Base-by-base conservation (phyloP, 2,329 filamentous ascomycete species). In the Fusarium nurragi region DNA sequence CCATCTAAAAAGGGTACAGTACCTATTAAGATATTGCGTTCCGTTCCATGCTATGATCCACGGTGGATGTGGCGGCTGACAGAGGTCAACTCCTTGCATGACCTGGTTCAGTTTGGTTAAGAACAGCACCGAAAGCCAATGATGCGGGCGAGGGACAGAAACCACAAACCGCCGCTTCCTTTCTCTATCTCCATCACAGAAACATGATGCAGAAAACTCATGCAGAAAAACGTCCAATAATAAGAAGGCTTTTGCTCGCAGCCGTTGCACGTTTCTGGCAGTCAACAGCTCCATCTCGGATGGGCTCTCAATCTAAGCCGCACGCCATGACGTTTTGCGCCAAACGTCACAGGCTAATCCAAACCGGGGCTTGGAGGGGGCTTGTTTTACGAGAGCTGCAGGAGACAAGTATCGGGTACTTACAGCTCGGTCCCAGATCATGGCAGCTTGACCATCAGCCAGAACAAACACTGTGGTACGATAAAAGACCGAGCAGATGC, bases 361-460 rank as follows among this genome's bases (percentile, higher is more conserved):
- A 36, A 4, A 60, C 30, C 60, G 23, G 36, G 41, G 43, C 52
- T 52, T 28, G 34, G 32, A 37, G 18, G 49, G 38, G 30, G 37
- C 32, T 49, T 59, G 64, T 64, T 67, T 67, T 67, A 67, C 64
- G 64, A 67, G 52, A 60, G 56, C 30, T 67, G 64, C 64, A 67
- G 59, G 49, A 46, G 30, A 54, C 13, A 60, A 51, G 64, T 67
- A 67, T 51, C 23, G 0, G 36, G 28, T 67, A 67, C 64, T 38
- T 62, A 16, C 10, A 53, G n/a, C 22, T n/a, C n/a, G n/a, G n/a
- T n/a, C n/a, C n/a, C n/a, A n/a, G n/a, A 14, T 19, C 3, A 43
- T 8, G n/a, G n/a, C n/a, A n/a, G n/a, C n/a, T 25, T 28, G 10
- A 30, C 16, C 41, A 40, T 19, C 41, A 45, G 22, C 14, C 23